Conservation (phyloP, 2,329 filamentous ascomycete species). For the Furcasterigmium sp. region DNA sequence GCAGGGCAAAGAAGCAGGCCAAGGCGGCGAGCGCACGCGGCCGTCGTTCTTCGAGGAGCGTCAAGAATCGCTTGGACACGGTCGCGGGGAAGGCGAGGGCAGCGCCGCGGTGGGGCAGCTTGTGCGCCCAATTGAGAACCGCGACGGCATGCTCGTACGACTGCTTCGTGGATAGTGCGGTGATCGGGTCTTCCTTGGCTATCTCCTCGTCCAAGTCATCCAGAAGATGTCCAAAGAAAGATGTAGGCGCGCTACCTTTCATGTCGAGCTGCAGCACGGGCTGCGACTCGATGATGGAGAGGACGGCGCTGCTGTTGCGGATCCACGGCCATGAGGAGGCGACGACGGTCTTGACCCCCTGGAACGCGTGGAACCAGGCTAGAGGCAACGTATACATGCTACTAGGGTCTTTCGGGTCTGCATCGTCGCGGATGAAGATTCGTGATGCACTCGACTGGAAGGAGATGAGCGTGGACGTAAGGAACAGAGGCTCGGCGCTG, state of each 20-base stretch:
- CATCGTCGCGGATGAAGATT: conserved; percentile 55
- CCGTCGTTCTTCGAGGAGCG: conserved; percentile 51
- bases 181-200: conserved; percentile 18
- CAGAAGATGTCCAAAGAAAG: conserved; percentile 58
- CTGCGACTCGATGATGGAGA: conserved; percentile 59
- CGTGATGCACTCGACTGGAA: conserved; percentile 62
- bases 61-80: conserved; percentile 56
- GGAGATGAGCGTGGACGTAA: conserved; percentile 59
- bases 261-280: conserved; percentile 57
- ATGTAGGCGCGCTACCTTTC: conserved; percentile 40
- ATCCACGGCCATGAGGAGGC: conserved; percentile 61
- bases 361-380: conserved; percentile 62
- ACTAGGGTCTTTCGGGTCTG: conserved; percentile 29
- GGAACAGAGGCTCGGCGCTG: conserved; percentile 59
- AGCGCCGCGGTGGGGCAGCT: conserved; percentile 52
- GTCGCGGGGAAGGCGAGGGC: conserved; percentile 60
- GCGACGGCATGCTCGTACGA: conserved; percentile 61
- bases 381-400: conserved; percentile 52
- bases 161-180: conserved; percentile 37
- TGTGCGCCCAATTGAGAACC: conserved; percentile 62
- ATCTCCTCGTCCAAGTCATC: conserved; percentile 54
- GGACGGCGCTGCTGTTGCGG: conserved; percentile 49
- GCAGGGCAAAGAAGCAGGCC: conserved; percentile 61
- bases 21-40: conserved; percentile 60
- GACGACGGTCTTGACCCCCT: conserved; percentile 61